Evolutionary conservation across 176 grass and related monocot species (phyloP), one percentile per base, ranked within the genome.

Genomic region (Oryza meyeriana): DNA sequence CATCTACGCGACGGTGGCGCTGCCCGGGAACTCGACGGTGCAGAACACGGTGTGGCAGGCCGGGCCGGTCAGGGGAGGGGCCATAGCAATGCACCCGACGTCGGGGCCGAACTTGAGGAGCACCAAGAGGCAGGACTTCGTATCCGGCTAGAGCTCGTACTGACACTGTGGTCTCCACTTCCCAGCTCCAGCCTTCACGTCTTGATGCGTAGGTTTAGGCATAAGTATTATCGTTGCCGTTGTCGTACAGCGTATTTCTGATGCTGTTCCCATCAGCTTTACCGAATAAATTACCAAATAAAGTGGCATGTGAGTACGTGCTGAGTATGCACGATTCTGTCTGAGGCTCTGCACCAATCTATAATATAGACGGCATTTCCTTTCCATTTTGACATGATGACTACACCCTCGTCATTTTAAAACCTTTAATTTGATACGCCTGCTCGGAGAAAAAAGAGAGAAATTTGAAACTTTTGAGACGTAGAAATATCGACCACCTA

Each of bases 31-130:
- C 67, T 5, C 6, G 12, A 93, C 95, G 36, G 14, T 2, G 69
- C 90, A 88, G 81, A 91, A 88, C 86, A 90, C 68, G 33, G 92
- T 93, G 79, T 98, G 95, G 95, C 95, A 98, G 75, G 64, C 81
- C 8, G 93, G 92, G 4, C 57, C 50, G 52, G 12, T 86, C 76
- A 81, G 28, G 17, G 76, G 12, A 5, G 87, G 87, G 2, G 4
- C 57, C 18, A 81, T 94, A 27, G 6, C 17, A 34, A 11, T 35
- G 48, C 95, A 98, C 84, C 57, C 24, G 0, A 48, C 10, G 57
- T 16, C 57, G 16, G 82, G 57, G 9, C 36, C 81, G 0, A 87
- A 94, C 33, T 0, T 79, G 57, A 35, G 63, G 61, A 92, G 90
- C 25, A 79, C 61, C 6, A 65, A 4, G 42, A 84, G 11, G 25